Conservation (phyloP, 2,329 filamentous ascomycete genomes). For the Tolypocladium album region DNA sequence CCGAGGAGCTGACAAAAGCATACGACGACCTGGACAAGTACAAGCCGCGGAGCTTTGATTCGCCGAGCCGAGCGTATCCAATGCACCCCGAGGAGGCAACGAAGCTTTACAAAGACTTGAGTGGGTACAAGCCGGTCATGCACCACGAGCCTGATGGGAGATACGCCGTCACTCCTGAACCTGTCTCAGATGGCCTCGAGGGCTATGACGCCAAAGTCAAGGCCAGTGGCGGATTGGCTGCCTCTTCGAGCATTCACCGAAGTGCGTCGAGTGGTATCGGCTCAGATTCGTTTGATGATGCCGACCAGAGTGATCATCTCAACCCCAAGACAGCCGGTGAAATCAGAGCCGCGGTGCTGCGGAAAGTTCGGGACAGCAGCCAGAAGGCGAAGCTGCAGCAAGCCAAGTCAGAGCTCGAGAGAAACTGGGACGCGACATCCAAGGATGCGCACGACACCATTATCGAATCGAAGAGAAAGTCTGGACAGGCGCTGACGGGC, state of each 20-base stretch:
- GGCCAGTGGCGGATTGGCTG: background rate
- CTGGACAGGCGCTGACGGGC: conserved; percentile 24
- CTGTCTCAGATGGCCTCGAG: conserved; percentile 21
- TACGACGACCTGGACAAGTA: conserved; percentile 33
- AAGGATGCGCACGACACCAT: conserved; percentile 2
- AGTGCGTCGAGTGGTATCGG: background rate
- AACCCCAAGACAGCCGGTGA: conserved; percentile 18
- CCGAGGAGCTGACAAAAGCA: conserved; percentile 26
- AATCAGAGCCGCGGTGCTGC: conserved; percentile 19
- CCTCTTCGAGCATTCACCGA: conserved; percentile 7
- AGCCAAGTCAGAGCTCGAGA: conserved; percentile 6
- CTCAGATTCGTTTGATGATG: background rate
- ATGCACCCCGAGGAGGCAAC: conserved; percentile 22
- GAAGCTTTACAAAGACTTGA: conserved; percentile 29
- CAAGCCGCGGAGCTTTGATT: conserved; percentile 17
- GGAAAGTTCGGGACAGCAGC: conserved; percentile 12
- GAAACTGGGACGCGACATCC: conserved; percentile 3
- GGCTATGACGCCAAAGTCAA: conserved; percentile 24
- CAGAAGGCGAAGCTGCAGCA: conserved; percentile 7
- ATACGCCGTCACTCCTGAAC: conserved; percentile 16
- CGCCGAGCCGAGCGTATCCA: conserved; percentile 13
- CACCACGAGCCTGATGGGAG: conserved; percentile 24
- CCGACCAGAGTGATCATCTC: conserved; percentile 5
- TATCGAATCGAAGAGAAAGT: background rate
- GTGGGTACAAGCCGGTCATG: conserved; percentile 24